phyloP scores from a whole-genome alignment of 2,329 filamentous ascomycete species.

The Plenodomus lindquistii region DNA sequence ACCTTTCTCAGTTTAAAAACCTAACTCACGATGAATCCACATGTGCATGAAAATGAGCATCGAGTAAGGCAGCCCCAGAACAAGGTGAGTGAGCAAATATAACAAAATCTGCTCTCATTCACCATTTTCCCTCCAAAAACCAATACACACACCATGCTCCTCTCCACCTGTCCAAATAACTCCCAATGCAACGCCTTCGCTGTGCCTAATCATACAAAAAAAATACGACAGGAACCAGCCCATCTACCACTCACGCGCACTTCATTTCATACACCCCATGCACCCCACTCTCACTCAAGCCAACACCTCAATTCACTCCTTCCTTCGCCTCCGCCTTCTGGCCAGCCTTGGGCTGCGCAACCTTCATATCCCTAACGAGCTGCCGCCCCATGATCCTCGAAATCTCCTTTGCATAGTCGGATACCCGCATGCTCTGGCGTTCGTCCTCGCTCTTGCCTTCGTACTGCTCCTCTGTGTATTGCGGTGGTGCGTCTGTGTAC shows the following conservation, averaged over 20 bases:
- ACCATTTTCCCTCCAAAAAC: too few relatives aligned
- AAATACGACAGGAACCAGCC: too few relatives aligned
- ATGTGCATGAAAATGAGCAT: too few relatives aligned
- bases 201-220: too few relatives aligned
- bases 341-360: slow-evolving; percentile 9
- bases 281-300: background rate
- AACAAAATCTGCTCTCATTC: too few relatives aligned
- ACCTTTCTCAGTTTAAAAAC: too few relatives aligned
- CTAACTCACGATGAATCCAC: too few relatives aligned
- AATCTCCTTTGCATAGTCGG: slow-evolving; percentile 32
- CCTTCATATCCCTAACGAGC: slow-evolving; percentile 25
- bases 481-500: slow-evolving; percentile 27
- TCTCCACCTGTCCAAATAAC: too few relatives aligned
- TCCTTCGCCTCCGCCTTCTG: slow-evolving; percentile 3
- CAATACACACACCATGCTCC: too few relatives aligned
- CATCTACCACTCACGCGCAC: background rate
- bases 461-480: slow-evolving; percentile 25
- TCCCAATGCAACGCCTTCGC: too few relatives aligned
- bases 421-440: slow-evolving; percentile 22
- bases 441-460: slow-evolving; percentile 30
- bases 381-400: slow-evolving; percentile 33
- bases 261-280: background rate
- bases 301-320: background rate
- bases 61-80: too few relatives aligned
- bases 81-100: too few relatives aligned